These are phyloP conservation scores for Fraxinus ornus DNA, from an alignment of 305 asterid genomes.

Conservation along the genomic window DNA sequence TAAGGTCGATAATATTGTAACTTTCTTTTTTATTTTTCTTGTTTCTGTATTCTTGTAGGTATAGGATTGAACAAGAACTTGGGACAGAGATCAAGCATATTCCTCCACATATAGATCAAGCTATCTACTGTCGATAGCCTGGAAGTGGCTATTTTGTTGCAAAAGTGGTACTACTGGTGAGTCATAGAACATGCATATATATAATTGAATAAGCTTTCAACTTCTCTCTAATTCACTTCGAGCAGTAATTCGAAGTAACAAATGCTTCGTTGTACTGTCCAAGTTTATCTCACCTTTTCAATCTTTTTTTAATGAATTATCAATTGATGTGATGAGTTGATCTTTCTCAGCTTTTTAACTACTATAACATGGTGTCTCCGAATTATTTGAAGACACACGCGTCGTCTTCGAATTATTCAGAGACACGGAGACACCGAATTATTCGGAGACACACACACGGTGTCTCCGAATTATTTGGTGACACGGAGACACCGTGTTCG, in stretches of 20 bases:
- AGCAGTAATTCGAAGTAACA: not conserved
- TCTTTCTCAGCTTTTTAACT: not conserved
- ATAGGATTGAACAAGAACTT: constrained; percentile 91
- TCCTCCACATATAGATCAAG: constrained; percentile 90
- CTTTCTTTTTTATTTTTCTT: constrained; percentile 4
- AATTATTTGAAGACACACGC: too few species aligned
- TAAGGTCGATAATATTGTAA: not conserved
- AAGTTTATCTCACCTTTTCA: not conserved
- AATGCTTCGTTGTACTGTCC: not conserved
- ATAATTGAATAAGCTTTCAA: not conserved
- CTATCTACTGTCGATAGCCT: constrained; percentile 69
- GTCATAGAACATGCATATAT: constrained; percentile 6
- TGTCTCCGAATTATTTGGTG: too few species aligned
- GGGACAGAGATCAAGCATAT: constrained; percentile 96
- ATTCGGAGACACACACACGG: too few species aligned
- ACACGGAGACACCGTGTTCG: too few species aligned
- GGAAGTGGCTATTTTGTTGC: constrained; percentile 17
- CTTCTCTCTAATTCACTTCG: not conserved
- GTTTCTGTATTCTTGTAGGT: constrained; percentile 41
- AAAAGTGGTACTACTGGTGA: constrained; percentile 38
- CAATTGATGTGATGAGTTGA: not conserved
- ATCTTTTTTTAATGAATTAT: not conserved
- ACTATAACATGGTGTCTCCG: not conserved
- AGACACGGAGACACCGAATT: too few species aligned
- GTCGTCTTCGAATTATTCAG: too few species aligned